These are phyloP conservation scores for Hyphopichia burtonii DNA, from an alignment of 1,139 yeast species.

Conservation along the genomic window DNA sequence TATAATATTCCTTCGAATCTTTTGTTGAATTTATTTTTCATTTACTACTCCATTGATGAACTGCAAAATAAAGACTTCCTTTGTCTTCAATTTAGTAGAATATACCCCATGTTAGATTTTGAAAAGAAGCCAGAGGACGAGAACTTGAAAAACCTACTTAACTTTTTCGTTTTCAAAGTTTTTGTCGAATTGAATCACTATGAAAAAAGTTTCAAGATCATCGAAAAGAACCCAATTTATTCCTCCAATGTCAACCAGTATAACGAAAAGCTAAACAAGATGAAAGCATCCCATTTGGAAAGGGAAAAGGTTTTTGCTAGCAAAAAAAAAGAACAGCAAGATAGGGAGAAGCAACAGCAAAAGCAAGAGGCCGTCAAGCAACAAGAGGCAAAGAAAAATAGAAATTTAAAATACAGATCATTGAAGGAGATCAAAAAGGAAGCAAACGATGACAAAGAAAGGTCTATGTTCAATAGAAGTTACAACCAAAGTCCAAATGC, in stretches of 20 bases:
- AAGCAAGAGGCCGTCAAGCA: conserved; percentile 22
- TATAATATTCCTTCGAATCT: conserved; percentile 32
- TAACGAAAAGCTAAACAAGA: conserved; percentile 14
- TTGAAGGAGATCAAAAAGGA: conserved; percentile 26
- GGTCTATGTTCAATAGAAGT: neutral
- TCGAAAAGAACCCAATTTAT: conserved; percentile 20
- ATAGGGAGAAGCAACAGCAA: conserved; percentile 19
- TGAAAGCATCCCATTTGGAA: conserved; percentile 16
- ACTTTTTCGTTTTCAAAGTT: conserved; percentile 37
- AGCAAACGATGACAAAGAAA: neutral
- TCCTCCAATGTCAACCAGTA: conserved; percentile 13
- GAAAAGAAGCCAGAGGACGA: conserved; percentile 13
- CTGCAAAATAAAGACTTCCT: conserved; percentile 8
- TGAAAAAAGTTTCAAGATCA: conserved; percentile 26
- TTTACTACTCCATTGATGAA: conserved; percentile 22
- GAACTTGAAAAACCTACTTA: conserved; percentile 24
- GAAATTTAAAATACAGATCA: conserved; percentile 34
- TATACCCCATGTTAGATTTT: conserved; percentile 11
- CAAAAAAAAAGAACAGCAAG: conserved; percentile 15
- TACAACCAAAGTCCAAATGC: conserved; percentile 1
- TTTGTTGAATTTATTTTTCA: conserved; percentile 32
- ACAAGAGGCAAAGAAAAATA: conserved; percentile 23
- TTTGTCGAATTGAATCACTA: conserved; percentile 30
- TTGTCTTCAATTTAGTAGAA: conserved; percentile 8
- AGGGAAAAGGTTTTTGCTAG: conserved; percentile 18